Conservation (phyloP, 148 eudicot genomes). For the Pharnaceum exiguum region DNA sequence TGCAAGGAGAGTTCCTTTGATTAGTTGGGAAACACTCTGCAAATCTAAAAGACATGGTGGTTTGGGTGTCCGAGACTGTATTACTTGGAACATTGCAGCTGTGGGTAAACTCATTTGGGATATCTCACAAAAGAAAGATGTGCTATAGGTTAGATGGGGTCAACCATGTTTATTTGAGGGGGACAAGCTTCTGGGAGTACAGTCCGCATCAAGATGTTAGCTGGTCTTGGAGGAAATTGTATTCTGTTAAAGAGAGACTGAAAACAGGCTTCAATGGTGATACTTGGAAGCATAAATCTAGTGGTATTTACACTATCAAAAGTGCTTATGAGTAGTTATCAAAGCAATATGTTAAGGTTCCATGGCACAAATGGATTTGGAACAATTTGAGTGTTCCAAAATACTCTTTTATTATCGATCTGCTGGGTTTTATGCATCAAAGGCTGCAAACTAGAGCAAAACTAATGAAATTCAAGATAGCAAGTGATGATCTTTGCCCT, state of each 20-base stretch:
- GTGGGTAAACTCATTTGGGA: not conserved
- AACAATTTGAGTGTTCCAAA: too few species aligned
- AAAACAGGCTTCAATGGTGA: not conserved
- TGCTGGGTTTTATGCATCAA: too few species aligned
- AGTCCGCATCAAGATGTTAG: not conserved
- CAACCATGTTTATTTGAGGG: not conserved
- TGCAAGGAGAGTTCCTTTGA: too few species aligned
- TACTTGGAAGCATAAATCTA: not conserved
- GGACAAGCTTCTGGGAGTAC: not conserved
- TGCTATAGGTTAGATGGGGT: not conserved
- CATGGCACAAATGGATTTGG: too few species aligned
- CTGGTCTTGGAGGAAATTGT: not conserved
- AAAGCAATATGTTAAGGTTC: not conserved
- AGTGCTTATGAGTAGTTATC: not conserved
- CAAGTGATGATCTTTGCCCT: not conserved
- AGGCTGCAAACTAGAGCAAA: not conserved
- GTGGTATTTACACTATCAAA: not conserved
- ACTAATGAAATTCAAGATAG: not conserved
- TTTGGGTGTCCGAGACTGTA: not conserved
- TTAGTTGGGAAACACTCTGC: not conserved
- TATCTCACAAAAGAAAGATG: not conserved
- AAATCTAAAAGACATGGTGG: not conserved
- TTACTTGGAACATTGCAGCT: not conserved
- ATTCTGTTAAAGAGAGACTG: not conserved
- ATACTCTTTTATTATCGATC: not conserved